Conservation (phyloP, 2,329 filamentous ascomycete species). For the Penicillium expansum region DNA sequence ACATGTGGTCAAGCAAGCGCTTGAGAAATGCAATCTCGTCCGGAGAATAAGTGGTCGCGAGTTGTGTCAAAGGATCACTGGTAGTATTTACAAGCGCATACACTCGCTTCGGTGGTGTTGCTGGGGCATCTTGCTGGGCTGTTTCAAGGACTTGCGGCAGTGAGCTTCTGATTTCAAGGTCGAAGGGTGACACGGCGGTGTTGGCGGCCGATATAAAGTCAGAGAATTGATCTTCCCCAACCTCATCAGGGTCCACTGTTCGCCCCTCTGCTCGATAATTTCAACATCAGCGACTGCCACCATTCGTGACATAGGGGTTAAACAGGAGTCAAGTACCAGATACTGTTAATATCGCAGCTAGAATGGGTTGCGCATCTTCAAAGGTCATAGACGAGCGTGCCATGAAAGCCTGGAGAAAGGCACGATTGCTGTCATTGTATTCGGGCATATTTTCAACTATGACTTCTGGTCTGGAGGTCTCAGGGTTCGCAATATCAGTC, state of each 20-base stretch:
- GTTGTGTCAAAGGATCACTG: constrained; percentile 78
- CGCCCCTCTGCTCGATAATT: constrained; percentile 39
- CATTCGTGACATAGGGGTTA: not conserved
- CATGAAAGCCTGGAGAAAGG: constrained; percentile 87
- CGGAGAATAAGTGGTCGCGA: constrained; percentile 74
- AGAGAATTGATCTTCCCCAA: constrained; percentile 66
- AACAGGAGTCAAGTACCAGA: constrained; percentile 40
- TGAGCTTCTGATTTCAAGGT: constrained; percentile 79
- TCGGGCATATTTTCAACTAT: constrained; percentile 19
- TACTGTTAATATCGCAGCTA: constrained; percentile 72
- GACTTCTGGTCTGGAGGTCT: not conserved
- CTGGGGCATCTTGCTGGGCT: constrained; percentile 9
- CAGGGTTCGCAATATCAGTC: not conserved
- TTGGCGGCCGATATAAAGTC: constrained; percentile 70
- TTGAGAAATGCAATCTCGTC: constrained; percentile 91
- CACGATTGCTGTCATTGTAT: constrained; percentile 70
- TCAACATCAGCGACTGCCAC: not conserved
- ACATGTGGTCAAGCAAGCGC: constrained; percentile 84
- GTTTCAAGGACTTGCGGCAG: constrained; percentile 63
- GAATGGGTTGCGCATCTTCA: constrained; percentile 66
- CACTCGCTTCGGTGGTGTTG: constrained; percentile 51
- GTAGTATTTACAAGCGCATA: constrained; percentile 86
- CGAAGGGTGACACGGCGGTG: constrained; percentile 70
- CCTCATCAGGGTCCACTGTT: constrained; percentile 56
- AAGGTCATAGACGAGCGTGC: constrained; percentile 74